Conservation (phyloP, 805 yeast species). For the Wickerhamomyces tratensis region DNA sequence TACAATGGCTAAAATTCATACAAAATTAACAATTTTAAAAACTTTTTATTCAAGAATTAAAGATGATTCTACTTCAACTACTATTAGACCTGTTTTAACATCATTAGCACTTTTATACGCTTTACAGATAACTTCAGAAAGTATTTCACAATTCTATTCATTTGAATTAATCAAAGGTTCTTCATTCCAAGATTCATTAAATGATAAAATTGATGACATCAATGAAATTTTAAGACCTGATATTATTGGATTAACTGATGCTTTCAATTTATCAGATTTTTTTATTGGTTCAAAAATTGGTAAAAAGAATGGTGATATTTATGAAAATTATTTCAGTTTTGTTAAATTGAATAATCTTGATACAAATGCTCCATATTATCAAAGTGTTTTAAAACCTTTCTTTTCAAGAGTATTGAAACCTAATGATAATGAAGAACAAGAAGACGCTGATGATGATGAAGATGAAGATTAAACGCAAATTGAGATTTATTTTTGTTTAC, state of each 20-base stretch:
- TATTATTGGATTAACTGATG: constrained; percentile 72
- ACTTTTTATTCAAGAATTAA: not conserved
- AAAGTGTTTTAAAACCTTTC: constrained; percentile 11
- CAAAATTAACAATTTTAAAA: not conserved
- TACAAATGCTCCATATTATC: constrained; percentile 8
- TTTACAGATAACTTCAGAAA: not conserved
- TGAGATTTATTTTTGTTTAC: not conserved
- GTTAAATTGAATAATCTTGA: constrained; percentile 24
- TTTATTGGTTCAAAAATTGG: constrained; percentile 81
- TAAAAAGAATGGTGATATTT: constrained; percentile 70
- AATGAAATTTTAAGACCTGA: constrained; percentile 58
- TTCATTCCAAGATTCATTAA: constrained; percentile 5
- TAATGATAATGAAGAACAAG: constrained; percentile 11
- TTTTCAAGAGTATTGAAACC: constrained; percentile 9
- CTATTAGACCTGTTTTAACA: not conserved
- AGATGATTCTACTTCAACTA: not conserved
- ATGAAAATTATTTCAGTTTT: constrained; percentile 66
- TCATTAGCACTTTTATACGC: not conserved
- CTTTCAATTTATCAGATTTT: constrained; percentile 74
- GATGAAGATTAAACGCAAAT: not conserved
- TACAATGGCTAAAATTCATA: constrained; percentile 2
- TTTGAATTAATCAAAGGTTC: not conserved
- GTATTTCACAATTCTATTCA: not conserved
- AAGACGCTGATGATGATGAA: not conserved
- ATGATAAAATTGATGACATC: constrained; percentile 14